Percentiles rank a stretch among this genome's conserved stretches.
Evolutionary conservation across 768 basidiomycete species (phyloP).

Genomic region (Obba rivulosa): DNA sequence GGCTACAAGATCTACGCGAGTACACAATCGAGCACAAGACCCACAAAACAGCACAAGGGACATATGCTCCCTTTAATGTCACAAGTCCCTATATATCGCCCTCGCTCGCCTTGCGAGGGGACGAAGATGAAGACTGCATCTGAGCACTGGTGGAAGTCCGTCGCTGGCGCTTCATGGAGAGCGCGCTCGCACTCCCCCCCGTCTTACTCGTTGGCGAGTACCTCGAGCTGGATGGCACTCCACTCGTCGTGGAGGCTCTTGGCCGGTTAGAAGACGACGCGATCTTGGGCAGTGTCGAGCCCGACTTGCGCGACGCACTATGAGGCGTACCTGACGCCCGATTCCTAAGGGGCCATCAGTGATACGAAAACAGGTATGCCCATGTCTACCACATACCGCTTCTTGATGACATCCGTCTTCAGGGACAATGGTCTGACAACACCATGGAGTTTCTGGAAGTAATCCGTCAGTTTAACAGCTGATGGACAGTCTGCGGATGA

Average conservation of each 20-base stretch:
- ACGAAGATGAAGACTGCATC: constrained; percentile 30
- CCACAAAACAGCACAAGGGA: constrained; percentile 29
- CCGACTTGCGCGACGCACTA: constrained; percentile 57
- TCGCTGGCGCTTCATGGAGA: constrained; percentile 74
- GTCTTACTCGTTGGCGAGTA: constrained; percentile 29
- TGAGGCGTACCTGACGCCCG: constrained; percentile 74
- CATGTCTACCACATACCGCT: constrained; percentile 53
- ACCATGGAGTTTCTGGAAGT: constrained; percentile 82
- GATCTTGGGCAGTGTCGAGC: constrained; percentile 62
- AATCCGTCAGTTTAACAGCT: neutral
- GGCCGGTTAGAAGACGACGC: constrained; percentile 71
- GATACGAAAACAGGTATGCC: neutral
- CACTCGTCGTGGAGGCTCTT: constrained; percentile 62
- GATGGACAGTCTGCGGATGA: neutral
- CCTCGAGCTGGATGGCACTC: constrained; percentile 41
- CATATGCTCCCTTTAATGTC: constrained; percentile 24
- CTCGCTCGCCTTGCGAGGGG: constrained; percentile 19
- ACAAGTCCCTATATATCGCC: constrained; percentile 15
- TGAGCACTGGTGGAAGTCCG: constrained; percentile 63
- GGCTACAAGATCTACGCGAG: constrained; percentile 17
- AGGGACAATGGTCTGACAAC: constrained; percentile 91
- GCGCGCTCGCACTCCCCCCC: constrained; percentile 17
- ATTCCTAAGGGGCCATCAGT: constrained; percentile 44
- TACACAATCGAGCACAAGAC: constrained; percentile 15
- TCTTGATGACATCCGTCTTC: constrained; percentile 98